Conservation (phyloP, 768 basidiomycete species). For the Daedaleopsis nitida region DNA sequence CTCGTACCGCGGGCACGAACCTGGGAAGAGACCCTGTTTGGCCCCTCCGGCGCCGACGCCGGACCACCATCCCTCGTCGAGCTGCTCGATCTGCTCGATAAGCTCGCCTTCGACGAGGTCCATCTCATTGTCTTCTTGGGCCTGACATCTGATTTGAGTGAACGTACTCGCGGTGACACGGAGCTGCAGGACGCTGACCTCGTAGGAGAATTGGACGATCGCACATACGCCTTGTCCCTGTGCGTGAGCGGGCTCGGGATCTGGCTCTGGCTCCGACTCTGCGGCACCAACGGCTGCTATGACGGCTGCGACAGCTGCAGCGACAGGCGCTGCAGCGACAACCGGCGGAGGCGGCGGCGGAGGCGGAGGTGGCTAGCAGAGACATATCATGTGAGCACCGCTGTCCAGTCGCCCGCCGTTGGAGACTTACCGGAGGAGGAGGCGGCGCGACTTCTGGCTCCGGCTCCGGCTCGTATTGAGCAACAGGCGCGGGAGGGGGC, state of each 20-base stretch:
- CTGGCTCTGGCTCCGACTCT: conserved; percentile 32
- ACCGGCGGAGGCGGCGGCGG: too few species aligned
- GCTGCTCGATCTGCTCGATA: conserved; percentile 79
- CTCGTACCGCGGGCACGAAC: conserved; percentile 40
- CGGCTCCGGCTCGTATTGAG: conserved; percentile 35
- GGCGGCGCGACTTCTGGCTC: conserved; percentile 31
- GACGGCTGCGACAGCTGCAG: conserved; percentile 45
- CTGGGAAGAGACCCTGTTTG: conserved; percentile 83
- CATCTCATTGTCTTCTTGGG: conserved; percentile 88
- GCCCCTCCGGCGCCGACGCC: conserved; percentile 67
- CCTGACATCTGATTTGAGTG: conserved; percentile 38
- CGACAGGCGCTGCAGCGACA: conserved; percentile 38
- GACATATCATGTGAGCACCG: neutral
- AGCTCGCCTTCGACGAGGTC: conserved; percentile 76
- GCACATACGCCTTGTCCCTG: conserved; percentile 60
- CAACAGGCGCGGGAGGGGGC: conserved; percentile 36
- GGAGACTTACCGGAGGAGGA: conserved; percentile 37
- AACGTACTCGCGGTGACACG: neutral
- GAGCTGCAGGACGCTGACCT: conserved; percentile 40
- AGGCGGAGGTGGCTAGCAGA: neutral
- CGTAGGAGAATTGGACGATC: conserved; percentile 80
- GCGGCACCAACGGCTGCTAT: conserved; percentile 19
- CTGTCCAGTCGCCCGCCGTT: neutral
- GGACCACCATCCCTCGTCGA: conserved; percentile 93
- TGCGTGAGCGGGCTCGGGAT: conserved; percentile 40